Percentiles rank a stretch among this genome's conserved stretches.
Evolutionary conservation across 2,329 filamentous ascomycete genomes (phyloP).

Genomic region (Aspergillus fischeri): DNA sequence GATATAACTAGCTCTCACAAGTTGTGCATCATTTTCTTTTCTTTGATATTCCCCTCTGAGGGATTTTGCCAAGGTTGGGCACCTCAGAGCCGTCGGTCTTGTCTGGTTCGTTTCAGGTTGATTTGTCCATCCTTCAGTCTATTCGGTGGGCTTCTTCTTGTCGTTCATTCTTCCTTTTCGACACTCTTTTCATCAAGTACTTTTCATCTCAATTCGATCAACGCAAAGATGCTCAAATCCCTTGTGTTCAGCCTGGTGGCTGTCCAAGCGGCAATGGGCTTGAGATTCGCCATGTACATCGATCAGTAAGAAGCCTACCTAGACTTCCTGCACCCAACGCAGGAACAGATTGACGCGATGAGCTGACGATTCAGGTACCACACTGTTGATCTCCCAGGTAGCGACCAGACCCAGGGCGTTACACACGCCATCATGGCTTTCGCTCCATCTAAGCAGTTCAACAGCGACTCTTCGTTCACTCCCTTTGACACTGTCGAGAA

Average conservation of each 20-base stretch:
- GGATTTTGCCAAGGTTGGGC: neutral
- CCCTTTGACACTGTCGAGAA: constrained; percentile 53
- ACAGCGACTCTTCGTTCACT: constrained; percentile 43
- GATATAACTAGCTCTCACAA: neutral
- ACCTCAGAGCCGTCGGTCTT: no score
- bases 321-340: neutral
- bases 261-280: constrained; percentile 23
- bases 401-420: constrained; percentile 40
- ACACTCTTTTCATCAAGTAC: neutral
- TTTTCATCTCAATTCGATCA: neutral
- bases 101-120: neutral
- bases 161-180: neutral
- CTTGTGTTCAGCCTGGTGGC: constrained; percentile 28
- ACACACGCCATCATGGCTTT: constrained; percentile 56
- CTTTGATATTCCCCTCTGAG: neutral
- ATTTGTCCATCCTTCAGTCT: neutral
- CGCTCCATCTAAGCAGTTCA: constrained; percentile 50
- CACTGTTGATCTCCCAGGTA: constrained; percentile 30
- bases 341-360: constrained; percentile 4
- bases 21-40: neutral
- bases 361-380: constrained; percentile 37
- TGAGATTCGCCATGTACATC: constrained; percentile 44
- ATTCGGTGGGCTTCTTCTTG: neutral
- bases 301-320: constrained; percentile 39
- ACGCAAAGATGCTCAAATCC: constrained; percentile 23